These are phyloP conservation scores for Deakozyma indianensis DNA, from an alignment of 805 yeast species.

Conservation along the genomic window DNA sequence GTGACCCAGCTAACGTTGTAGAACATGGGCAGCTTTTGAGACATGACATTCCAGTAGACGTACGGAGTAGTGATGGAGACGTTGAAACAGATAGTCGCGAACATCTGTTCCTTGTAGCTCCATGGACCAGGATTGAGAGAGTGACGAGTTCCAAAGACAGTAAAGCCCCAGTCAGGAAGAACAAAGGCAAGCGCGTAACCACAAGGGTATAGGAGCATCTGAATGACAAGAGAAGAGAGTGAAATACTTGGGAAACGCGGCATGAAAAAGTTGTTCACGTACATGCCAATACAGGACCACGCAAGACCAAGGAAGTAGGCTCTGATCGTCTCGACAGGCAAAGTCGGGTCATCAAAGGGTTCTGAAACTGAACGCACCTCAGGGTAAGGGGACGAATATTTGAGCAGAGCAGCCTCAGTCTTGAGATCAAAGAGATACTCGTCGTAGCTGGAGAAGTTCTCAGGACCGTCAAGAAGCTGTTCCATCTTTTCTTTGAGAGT, in stretches of 20 bases:
- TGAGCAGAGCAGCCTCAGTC: conserved; percentile 20
- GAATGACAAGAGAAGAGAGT: conserved; percentile 35
- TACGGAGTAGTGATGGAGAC: conserved; percentile 16
- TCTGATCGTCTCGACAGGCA: conserved; percentile 35
- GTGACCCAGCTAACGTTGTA: conserved; percentile 21
- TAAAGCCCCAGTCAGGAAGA: conserved; percentile 20
- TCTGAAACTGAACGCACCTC: conserved; percentile 51
- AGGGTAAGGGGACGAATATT: conserved; percentile 40
- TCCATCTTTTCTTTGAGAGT: conserved; percentile 22
- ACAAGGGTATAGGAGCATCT: conserved; percentile 43
- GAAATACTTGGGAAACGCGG: conserved; percentile 37
- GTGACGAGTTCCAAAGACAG: conserved; percentile 25
- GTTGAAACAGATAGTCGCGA: conserved; percentile 30
- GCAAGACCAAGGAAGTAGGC: conserved; percentile 24
- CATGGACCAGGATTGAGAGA: conserved; percentile 52
- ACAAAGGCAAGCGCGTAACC: conserved; percentile 22
- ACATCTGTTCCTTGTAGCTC: conserved; percentile 52
- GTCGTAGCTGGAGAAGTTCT: conserved; percentile 3
- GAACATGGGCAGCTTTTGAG: conserved; percentile 18
- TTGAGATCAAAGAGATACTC: conserved; percentile 8
- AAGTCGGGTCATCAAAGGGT: conserved; percentile 30
- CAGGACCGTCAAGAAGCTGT: conserved; percentile 14
- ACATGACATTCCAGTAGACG: conserved; percentile 19
- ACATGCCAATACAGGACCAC: conserved; percentile 12
- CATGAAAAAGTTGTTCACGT: conserved; percentile 27